phyloP scores from a whole-genome alignment of 1,139 yeast genomes.

The Candida sp. region DNA sequence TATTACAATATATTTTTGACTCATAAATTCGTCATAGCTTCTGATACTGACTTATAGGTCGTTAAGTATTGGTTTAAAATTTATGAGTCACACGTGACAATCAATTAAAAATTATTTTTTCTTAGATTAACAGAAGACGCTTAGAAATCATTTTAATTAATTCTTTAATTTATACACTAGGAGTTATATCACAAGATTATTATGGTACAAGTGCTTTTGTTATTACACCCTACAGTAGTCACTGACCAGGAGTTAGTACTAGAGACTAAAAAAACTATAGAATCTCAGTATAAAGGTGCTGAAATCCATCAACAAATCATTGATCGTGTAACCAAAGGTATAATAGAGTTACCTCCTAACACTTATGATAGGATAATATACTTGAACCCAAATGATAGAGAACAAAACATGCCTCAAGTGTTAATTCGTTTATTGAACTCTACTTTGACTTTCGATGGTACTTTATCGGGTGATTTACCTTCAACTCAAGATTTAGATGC shows the following conservation, averaged over 20 bases:
- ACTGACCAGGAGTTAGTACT: slow-evolving; percentile 52
- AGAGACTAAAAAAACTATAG: slow-evolving; percentile 23
- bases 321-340: slow-evolving; percentile 62
- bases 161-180: no score
- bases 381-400: slow-evolving; percentile 53
- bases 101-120: no score
- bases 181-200: no score
- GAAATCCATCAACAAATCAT: slow-evolving; percentile 53
- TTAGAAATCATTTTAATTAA: neutral
- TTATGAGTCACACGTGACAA: neutral
- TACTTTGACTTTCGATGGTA: slow-evolving; percentile 46
- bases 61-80: neutral
- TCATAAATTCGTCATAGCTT: no score
- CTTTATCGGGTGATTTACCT: slow-evolving; percentile 51
- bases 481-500: slow-evolving; percentile 52
- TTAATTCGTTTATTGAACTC: slow-evolving; percentile 40
- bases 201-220: slow-evolving; percentile 22
- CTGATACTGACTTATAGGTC: no score
- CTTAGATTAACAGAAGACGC: neutral
- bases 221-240: slow-evolving; percentile 73
- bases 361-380: slow-evolving; percentile 52
- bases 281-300: slow-evolving; percentile 12
- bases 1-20: neutral
- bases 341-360: slow-evolving; percentile 42
- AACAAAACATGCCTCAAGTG: slow-evolving; percentile 35